Evolutionary conservation across 352 stramenopile genomes (phyloP).

Genomic region (Phytophthora palmivora): DNA sequence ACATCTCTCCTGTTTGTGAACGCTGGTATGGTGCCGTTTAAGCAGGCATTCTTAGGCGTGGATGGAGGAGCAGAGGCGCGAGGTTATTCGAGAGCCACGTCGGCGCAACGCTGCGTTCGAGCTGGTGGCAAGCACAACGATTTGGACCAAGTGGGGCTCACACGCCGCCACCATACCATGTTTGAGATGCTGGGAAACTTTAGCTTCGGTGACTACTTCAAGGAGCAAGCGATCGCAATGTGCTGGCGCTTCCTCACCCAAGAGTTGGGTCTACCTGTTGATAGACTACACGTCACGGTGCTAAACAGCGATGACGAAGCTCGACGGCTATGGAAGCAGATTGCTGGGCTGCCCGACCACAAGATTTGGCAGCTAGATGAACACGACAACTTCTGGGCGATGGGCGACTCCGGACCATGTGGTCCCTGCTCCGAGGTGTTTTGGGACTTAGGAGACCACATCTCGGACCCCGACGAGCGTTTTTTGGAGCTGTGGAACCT

Average conservation of each 20-base stretch:
- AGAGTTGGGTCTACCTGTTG: conserved; percentile 70
- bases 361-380: conserved; percentile 77
- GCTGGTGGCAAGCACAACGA: conserved; percentile 99
- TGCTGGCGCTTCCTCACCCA: conserved; percentile 95
- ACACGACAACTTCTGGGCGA: conserved; percentile 97
- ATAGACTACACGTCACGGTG: conserved; percentile 76
- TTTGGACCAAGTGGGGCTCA: conserved; percentile 97
- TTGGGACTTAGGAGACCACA: conserved; percentile 90
- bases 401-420: conserved; percentile 95
- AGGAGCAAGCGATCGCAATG: conserved; percentile 95
- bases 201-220: conserved; percentile 98
- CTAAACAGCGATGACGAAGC: conserved; percentile 72
- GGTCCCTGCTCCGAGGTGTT: conserved; percentile 96
- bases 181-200: conserved; percentile 99
- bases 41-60: conserved; percentile 87
- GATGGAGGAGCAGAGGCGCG: conserved; percentile 69
- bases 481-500: conserved; percentile 98
- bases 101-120: conserved; percentile 97
- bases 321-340: conserved; percentile 59
- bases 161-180: conserved; percentile 98
- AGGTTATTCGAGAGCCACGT: conserved; percentile 90
- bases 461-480: conserved; percentile 81
- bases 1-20: conserved; percentile 97
- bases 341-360: conserved; percentile 56
- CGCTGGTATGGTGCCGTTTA: conserved; percentile 97